Evolutionary conservation across 768 basidiomycete species (phyloP), one percentile per base, ranked within the genome.

Genomic region (Lentinula guzmanii): DNA sequence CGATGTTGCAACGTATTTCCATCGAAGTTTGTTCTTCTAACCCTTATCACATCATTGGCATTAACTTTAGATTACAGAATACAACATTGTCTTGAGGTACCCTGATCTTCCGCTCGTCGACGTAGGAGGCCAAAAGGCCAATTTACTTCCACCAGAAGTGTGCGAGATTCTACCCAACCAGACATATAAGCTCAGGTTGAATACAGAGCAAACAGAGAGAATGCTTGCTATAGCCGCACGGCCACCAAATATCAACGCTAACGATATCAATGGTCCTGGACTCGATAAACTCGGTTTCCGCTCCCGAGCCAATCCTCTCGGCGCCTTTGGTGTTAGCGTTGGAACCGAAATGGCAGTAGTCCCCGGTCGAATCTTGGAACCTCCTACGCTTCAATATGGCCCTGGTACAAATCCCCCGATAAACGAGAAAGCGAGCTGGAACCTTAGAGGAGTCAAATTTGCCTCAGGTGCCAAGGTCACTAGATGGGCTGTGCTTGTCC

Each of bases 381-480:
- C 84, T 1, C 92, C 91, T 0, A 70, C 67, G 4, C 74, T 93
- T 65, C 77, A 76, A 51, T 94, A 94, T 64, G 86, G 83, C 55
- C 63, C 56, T 66, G 77, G 41, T 11, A 4, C 41, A 8, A 59
- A 58, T 48, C 77, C 71, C 58, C 70, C 55, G 54, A 70, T 80
- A n/a, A 83, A 91, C 60, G 81, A 77, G 35, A 80, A 83, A n/a
- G 92, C 88, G 0, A 83, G 84, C 65, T 93, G 91, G 91, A 93
- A 93, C 64, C 75, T 93, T 61, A 81, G 81, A 52, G 77, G 79
- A 48, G 79, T 88, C 66, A 83, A 80, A 65, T 93, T 93, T 67
- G 74, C 82, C 2, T 72, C 69, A 28, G 88, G 89, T 9, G 84
- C 77, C 6, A 71, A 66, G 13, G 70, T 93, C 53, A 74, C 75